These are phyloP conservation scores for Fusarium acutatum DNA, from an alignment of 2,329 filamentous ascomycete species.

Conservation along the genomic window DNA sequence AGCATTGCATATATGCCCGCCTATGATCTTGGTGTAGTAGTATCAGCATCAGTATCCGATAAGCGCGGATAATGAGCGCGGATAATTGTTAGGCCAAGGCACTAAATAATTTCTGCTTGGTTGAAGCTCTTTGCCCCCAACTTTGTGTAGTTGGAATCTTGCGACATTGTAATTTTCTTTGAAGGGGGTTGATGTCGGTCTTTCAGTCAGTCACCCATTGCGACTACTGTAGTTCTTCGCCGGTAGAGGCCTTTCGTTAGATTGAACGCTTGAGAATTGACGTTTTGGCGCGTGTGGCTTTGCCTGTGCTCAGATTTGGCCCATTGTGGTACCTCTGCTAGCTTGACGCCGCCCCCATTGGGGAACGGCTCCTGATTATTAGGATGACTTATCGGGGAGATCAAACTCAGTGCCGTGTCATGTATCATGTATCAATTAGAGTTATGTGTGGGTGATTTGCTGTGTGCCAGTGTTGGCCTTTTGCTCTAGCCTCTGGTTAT, in stretches of 20 bases:
- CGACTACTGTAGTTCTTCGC: neutral
- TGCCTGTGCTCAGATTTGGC: constrained; percentile 17
- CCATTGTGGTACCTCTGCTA: constrained; percentile 26
- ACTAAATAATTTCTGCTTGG: constrained; percentile 5
- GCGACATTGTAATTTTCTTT: constrained; percentile 6
- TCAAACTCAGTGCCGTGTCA: constrained; percentile 2
- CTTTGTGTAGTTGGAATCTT: constrained; percentile 4
- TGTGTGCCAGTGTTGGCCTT: constrained; percentile 2
- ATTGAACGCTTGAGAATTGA: constrained; percentile 18
- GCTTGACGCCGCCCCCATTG: constrained; percentile 33
- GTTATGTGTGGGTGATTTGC: constrained; percentile 2
- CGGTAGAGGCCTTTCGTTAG: constrained; percentile 1
- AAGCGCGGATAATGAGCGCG: constrained; percentile 20
- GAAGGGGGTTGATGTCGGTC: neutral
- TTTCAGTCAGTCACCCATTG: neutral
- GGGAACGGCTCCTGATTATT: constrained; percentile 18
- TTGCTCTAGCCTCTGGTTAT: neutral
- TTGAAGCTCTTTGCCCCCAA: constrained; percentile 22
- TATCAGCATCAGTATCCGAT: constrained; percentile 24
- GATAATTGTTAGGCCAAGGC: constrained; percentile 20
- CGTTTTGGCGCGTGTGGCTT: constrained; percentile 30
- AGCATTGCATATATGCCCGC: constrained; percentile 25
- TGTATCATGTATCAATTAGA: neutral
- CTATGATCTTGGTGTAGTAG: constrained; percentile 25
- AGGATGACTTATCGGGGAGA: constrained; percentile 15